Conservation (phyloP, 495 filamentous ascomycete genomes). For the Penicillium coprophilum region DNA sequence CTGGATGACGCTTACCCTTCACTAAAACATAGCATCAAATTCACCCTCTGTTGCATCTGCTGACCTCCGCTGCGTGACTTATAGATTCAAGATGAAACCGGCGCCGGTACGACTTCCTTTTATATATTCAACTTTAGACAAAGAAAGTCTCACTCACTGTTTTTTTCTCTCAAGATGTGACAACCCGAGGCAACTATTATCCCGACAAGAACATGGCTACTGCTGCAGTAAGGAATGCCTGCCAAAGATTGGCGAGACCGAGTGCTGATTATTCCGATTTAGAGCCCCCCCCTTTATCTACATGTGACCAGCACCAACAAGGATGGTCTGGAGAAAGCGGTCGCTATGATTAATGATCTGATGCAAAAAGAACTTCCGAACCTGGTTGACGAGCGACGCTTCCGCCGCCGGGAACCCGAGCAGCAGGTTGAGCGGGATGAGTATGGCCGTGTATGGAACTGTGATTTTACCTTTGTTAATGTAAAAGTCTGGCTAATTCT, state of each 20-base stretch:
- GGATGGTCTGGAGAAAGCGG: constrained; percentile 84
- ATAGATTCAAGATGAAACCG: constrained; percentile 99
- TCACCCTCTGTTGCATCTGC: constrained; percentile 89
- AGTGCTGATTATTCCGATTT: constrained; percentile 6
- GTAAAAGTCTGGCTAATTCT: constrained; percentile 24
- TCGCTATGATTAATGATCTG: constrained; percentile 82
- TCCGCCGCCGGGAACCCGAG: constrained; percentile 84
- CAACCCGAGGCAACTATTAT: constrained; percentile 92
- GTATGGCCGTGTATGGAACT: constrained; percentile 73
- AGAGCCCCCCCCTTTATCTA: constrained; percentile 94
- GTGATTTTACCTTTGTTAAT: not conserved
- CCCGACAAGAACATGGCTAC: constrained; percentile 98
- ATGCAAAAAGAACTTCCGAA: constrained; percentile 97
- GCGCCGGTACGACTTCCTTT: constrained; percentile 88
- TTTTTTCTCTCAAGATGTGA: constrained; percentile 81
- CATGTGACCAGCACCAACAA: constrained; percentile 93
- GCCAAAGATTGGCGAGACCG: not conserved
- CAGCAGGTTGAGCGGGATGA: constrained; percentile 89
- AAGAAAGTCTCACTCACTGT: constrained; percentile 56
- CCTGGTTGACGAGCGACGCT: constrained; percentile 90
- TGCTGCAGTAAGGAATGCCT: constrained; percentile 65
- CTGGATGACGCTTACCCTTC: constrained; percentile 80
- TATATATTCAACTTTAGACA: constrained; percentile 46
- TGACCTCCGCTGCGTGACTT: constrained; percentile 90
- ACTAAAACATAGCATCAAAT: constrained; percentile 64